These are phyloP conservation scores for Aotearoamyces nothofagi DNA, from an alignment of 2,329 filamentous ascomycete genomes.

Conservation along the genomic window DNA sequence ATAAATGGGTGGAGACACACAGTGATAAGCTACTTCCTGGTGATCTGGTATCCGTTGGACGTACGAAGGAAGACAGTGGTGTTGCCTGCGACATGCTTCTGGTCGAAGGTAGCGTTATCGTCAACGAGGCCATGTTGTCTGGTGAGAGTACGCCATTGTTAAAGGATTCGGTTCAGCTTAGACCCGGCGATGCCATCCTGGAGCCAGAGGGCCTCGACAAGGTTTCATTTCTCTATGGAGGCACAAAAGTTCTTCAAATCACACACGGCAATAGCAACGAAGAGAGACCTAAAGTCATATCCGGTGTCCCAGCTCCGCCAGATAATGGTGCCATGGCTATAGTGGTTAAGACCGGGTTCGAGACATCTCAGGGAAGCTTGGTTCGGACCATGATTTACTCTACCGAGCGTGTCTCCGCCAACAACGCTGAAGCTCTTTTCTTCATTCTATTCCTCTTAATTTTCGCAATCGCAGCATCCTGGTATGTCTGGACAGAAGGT, in stretches of 20 bases:
- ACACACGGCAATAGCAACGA: conserved; percentile 73
- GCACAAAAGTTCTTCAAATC: conserved; percentile 92
- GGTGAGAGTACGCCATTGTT: conserved; percentile 93
- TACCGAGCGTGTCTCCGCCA: conserved; percentile 95
- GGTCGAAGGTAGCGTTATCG: conserved; percentile 88
- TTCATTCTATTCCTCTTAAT: conserved; percentile 95
- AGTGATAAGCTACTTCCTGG: conserved; percentile 89
- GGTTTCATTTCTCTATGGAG: conserved; percentile 90
- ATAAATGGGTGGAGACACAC: conserved; percentile 75
- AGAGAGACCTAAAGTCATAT: conserved; percentile 53
- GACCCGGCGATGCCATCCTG: conserved; percentile 64
- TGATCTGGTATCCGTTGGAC: conserved; percentile 79
- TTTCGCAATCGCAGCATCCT: conserved; percentile 92
- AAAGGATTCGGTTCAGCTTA: conserved; percentile 89
- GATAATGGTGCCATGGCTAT: conserved; percentile 90
- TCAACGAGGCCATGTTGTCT: conserved; percentile 98
- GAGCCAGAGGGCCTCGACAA: conserved; percentile 91
- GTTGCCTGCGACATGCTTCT: conserved; percentile 96
- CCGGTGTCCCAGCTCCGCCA: conserved; percentile 69
- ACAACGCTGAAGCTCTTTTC: conserved; percentile 88
- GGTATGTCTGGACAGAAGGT: conserved; percentile 98
- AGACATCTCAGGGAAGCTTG: conserved; percentile 93
- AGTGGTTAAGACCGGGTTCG: conserved; percentile 94
- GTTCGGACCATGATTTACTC: conserved; percentile 99
- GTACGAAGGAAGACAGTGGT: conserved; percentile 92